Conservation (phyloP, 2,329 filamentous ascomycete genomes). For the Rhytidhysteron rufulum region DNA sequence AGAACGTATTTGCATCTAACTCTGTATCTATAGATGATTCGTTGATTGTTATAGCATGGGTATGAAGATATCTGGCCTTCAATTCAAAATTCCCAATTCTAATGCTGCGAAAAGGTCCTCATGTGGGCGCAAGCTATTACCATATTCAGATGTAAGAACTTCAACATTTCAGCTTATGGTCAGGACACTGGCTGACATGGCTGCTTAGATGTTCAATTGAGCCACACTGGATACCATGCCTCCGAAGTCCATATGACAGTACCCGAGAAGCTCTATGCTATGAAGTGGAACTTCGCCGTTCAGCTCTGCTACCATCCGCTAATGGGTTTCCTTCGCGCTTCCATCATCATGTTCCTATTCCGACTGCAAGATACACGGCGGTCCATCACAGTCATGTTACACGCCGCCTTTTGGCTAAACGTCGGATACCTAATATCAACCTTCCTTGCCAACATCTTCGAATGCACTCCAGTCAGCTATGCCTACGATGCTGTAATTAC, state of each 20-base stretch:
- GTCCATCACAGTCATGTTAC: conserved; percentile 26
- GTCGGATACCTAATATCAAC: conserved; percentile 30
- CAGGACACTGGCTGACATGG: too few species aligned
- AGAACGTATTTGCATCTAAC: too few species aligned
- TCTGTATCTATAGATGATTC: too few species aligned
- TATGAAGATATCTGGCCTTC: too few species aligned
- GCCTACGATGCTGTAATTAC: too few species aligned
- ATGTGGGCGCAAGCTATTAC: too few species aligned
- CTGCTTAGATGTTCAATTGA: conserved; percentile 22
- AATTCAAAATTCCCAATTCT: too few species aligned
- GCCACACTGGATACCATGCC: conserved; percentile 29
- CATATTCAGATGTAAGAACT: too few species aligned
- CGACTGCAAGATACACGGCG: conserved; percentile 31
- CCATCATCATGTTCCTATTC: conserved; percentile 36
- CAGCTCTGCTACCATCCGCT: conserved; percentile 38
- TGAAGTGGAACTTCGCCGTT: conserved; percentile 32
- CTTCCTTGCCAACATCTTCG: conserved; percentile 31
- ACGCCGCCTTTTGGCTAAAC: conserved; percentile 32
- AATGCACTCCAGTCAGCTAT: conserved; percentile 31
- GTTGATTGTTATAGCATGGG: too few species aligned
- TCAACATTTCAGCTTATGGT: too few species aligned
- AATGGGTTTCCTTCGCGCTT: conserved; percentile 33
- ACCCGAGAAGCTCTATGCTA: conserved; percentile 20
- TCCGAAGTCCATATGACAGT: conserved; percentile 27
- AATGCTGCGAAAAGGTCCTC: too few species aligned